phyloP scores from a whole-genome alignment of 2,329 filamentous ascomycete genomes.

The Trichoderma citrinoviride region DNA sequence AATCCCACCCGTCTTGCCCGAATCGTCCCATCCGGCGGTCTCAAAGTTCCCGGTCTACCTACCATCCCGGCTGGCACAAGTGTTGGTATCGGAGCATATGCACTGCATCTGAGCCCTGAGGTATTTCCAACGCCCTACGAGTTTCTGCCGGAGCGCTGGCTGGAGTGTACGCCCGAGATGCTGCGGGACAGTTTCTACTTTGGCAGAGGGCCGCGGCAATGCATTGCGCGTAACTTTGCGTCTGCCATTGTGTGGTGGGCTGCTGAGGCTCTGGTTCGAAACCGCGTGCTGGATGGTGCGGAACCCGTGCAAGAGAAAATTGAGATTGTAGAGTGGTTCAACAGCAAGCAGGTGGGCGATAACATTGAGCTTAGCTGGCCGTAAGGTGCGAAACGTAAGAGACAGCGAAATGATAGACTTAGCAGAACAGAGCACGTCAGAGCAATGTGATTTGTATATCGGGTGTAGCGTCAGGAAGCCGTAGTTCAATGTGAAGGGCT shows the following conservation, averaged over 20 bases:
- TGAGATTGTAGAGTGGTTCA: slow-evolving; percentile 7
- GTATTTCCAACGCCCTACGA: neutral
- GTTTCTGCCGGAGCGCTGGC: neutral
- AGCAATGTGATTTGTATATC: no score
- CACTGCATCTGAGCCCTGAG: neutral
- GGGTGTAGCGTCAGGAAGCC: no score
- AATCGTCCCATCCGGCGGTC: neutral
- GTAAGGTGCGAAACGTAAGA: neutral
- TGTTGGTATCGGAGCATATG: neutral
- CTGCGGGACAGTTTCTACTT: neutral
- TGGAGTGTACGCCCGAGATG: neutral
- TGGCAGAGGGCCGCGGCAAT: neutral
- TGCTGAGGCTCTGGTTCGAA: neutral
- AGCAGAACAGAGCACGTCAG: no score
- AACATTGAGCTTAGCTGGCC: neutral
- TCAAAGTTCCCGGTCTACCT: neutral
- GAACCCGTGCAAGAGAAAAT: neutral
- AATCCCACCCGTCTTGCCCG: slow-evolving; percentile 3
- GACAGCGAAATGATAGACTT: neutral
- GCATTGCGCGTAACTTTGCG: neutral
- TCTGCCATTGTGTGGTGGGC: slow-evolving; percentile 1
- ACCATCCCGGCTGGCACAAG: neutral
- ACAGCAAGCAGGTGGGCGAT: neutral
- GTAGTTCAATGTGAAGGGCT: no score
- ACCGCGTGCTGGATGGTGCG: neutral